phyloP scores from a whole-genome alignment of 2,329 filamentous ascomycete species.

The Aspergillus tubingensis region DNA sequence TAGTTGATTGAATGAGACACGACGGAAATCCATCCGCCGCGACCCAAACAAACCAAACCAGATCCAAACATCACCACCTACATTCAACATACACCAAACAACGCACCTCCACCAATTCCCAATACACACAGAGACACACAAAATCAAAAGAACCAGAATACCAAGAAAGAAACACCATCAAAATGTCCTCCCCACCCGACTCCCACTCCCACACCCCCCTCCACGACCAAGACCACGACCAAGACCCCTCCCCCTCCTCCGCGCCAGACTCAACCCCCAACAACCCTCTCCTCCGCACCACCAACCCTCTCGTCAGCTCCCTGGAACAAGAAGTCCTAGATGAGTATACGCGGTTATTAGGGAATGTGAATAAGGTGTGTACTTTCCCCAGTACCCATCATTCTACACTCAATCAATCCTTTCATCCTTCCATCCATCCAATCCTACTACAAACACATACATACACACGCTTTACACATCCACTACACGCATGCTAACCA shows the following conservation, averaged over 20 bases:
- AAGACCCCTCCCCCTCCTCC: slow-evolving; percentile 6
- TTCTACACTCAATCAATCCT: neutral
- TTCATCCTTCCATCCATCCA: neutral
- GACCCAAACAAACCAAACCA: slow-evolving; percentile 4
- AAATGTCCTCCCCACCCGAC: neutral
- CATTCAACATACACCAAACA: neutral
- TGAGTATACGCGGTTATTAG: slow-evolving; percentile 83
- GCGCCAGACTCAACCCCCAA: slow-evolving; percentile 26
- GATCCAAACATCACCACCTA: neutral
- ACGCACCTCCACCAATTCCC: neutral
- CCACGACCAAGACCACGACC: neutral
- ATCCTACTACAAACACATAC: neutral
- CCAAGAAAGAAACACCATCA: no score
- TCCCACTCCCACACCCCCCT: no score
- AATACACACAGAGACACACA: slow-evolving; percentile 3
- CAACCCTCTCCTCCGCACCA: slow-evolving; percentile 42
- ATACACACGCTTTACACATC: no score
- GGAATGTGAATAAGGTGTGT: slow-evolving; percentile 84
- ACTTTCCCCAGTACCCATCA: slow-evolving; percentile 1
- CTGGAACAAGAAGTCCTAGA: slow-evolving; percentile 93
- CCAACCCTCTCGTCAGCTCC: slow-evolving; percentile 59
- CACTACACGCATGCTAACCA: no score
- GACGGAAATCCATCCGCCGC: slow-evolving; percentile 1
- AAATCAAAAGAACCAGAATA: neutral
- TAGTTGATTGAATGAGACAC: neutral